Base-by-base conservation (phyloP, 768 basidiomycete genomes). In the Agaricus subrufescens region DNA sequence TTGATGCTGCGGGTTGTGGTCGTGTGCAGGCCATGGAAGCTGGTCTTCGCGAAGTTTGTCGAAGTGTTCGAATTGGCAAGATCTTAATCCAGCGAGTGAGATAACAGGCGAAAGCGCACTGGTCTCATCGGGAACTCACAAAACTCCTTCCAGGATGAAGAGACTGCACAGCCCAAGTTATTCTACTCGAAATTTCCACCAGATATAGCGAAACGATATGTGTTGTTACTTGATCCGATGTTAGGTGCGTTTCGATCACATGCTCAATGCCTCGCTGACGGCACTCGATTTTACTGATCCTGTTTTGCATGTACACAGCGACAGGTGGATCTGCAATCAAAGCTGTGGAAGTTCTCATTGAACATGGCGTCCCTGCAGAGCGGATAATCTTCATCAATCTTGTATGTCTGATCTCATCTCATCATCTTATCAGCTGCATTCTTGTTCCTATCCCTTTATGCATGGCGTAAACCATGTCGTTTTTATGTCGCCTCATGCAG, bases 261-360 rank as follows among this genome's bases (percentile, higher is more conserved):
- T 34, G 34, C 38, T 2, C 15, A 6, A 37, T 58, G 54, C 39
- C 49, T 39, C 47, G 38, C 31, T 50, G 45, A 50, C 30, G 27
- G 4, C 25, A 60, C 44, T 1, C 23, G 19, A 43, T 31, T 19
- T 14, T 29, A 3, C 34, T 34, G 40, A 14, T 42, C 12, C 6
- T 12, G 12, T 45, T 12, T 5, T 19, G 12, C 26, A n/a, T 25
- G 26, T 6, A 7, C 5, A 60, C 56, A 81, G 96, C 96, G 0
- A 98, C 96, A 0, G 97, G 97, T 26, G 97, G 97, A 45, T 98
- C 95, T 4, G 96, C 95, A 7, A 94, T 95, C 71, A 98, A 98
- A 68, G 97, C 97, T 0, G 89, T 98, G 50, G 96, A 98, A 68
- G 89, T 98, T 3, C 77, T 98, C 11, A 85, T 89, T 70, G 89